Conservation (phyloP, 192 early-diverging fungal genomes). For the Phlyctochytrium planicorne region DNA sequence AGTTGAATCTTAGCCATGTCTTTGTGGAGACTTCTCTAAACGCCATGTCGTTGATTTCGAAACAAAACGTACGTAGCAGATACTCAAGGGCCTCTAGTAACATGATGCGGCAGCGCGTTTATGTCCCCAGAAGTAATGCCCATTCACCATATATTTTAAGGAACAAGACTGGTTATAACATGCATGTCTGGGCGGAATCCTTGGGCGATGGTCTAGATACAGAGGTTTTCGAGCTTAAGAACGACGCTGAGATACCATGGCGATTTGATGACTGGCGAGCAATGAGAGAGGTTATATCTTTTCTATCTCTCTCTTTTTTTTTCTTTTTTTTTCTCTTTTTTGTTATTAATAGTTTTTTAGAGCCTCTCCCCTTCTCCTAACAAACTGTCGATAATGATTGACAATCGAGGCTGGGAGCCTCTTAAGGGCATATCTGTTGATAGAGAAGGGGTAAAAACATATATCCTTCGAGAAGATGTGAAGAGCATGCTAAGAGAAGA, state of each 20-base stretch:
- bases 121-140: slow-evolving; percentile 17
- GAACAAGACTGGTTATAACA: slow-evolving; percentile 89
- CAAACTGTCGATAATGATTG: slow-evolving; percentile 78
- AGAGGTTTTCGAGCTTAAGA: slow-evolving; percentile 64
- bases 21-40: slow-evolving; percentile 46
- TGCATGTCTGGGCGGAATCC: slow-evolving; percentile 83
- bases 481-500: neutral
- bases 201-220: slow-evolving; percentile 54
- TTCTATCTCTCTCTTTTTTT: neutral
- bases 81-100: neutral
- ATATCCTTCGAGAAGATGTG: slow-evolving; percentile 53
- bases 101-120: slow-evolving; percentile 4
- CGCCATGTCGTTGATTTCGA: slow-evolving; percentile 27
- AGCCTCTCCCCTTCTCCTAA: slow-evolving; percentile 61
- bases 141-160: slow-evolving; percentile 78
- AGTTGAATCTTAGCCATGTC: slow-evolving; percentile 86
- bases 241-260: slow-evolving; percentile 81
- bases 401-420: slow-evolving; percentile 88
- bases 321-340: too few relatives aligned
- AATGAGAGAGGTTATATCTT: slow-evolving; percentile 71
- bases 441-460: slow-evolving; percentile 77
- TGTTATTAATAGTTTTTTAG: slow-evolving; percentile 15
- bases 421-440: slow-evolving; percentile 88
- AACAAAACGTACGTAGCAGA: slow-evolving; percentile 7
- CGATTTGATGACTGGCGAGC: slow-evolving; percentile 96